Evolutionary conservation across 352 stramenopile species (phyloP), one percentile per base, ranked within the genome.

Genomic region (Phytophthora quininea): DNA sequence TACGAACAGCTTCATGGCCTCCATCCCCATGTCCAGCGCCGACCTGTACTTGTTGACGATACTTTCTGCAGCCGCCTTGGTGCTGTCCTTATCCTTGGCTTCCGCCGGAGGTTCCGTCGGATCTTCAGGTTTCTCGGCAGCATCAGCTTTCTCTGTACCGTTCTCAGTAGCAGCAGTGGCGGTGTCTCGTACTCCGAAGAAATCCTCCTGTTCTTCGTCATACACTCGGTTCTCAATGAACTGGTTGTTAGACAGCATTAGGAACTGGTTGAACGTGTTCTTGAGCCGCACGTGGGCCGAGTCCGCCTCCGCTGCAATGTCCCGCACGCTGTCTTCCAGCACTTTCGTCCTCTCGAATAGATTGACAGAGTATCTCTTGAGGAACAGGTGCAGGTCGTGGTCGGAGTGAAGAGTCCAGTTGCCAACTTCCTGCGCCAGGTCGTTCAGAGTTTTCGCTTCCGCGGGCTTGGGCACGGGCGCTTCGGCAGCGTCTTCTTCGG

Each of bases 211-310:
- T 48, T 95, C 87, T 47, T 95, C 86, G 67, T 95, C 89, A 70
- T 95, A 95, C 46, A 96, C 88, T 66, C 88, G 88, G 67, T 95
- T 95, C 65, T 96, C 89, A 45, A 96, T 92, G 61, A 96, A 96
- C 73, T 96, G 89, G 59, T 84, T 96, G 69, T 96, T 92, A 11
- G 74, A 90, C 19, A 95, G 76, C 86, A 93, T 85, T 11, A 96
- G 78, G 63, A 96, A 96, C 76, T 92, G 73, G 70, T 95, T 96
- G 62, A 95, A 91, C 33, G 86, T 90, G 76, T 96, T 96, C 24
- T 83, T 79, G 0, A 95, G 74, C 3, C 88, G 83, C 52, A 96
- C 87, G 43, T 93, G 74, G 3, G 89, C 79, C 12, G 76, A 75
- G 58, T 93, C 83, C 4, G 86, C 80, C n/a, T 80, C 83, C n/a